A percentile compares a stretch with the other conserved stretches of the same genome.
These are phyloP conservation scores for Pascua guehoae DNA, from an alignment of 1,284 basidiomycete species.

Conservation along the genomic window DNA sequence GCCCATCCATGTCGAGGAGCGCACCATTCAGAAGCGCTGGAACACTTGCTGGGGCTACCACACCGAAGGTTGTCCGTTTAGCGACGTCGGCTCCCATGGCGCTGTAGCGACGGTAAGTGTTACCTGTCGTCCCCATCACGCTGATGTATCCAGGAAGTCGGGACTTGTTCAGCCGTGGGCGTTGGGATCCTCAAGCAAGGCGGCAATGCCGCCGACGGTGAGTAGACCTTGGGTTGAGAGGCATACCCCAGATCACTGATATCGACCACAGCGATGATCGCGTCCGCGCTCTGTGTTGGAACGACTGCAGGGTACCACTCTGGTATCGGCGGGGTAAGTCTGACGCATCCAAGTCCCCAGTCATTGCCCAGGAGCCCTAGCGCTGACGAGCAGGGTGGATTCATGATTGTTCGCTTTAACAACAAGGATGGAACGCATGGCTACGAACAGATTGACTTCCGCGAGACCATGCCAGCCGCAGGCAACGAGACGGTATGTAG, in stretches of 20 bases:
- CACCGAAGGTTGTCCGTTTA: conserved; percentile 23
- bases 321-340: conserved; percentile 46
- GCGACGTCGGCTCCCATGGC: conserved; percentile 19
- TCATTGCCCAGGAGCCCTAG: too few relatives aligned
- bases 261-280: conserved; percentile 23
- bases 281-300: conserved; percentile 48
- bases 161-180: conserved; percentile 49
- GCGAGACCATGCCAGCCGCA: conserved; percentile 47
- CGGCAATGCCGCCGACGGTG: conserved; percentile 48
- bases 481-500: conserved; percentile 45
- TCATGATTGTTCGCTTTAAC: conserved; percentile 18
- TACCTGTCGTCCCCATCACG: too few relatives aligned
- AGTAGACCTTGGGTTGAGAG: not conserved
- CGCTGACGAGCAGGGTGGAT: conserved; percentile 10
- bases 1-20: not conserved
- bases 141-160: conserved; percentile 32
- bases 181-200: conserved; percentile 44
- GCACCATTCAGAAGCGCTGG: conserved; percentile 13
- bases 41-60: conserved; percentile 23
- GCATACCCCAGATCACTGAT: not conserved
- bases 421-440: conserved; percentile 25
- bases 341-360: not conserved
- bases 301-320: conserved; percentile 47
- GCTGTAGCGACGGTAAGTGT: conserved; percentile 25
- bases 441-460: conserved; percentile 49